Conservation (phyloP, 129 eudicot species). For the Flaveria robusta region DNA sequence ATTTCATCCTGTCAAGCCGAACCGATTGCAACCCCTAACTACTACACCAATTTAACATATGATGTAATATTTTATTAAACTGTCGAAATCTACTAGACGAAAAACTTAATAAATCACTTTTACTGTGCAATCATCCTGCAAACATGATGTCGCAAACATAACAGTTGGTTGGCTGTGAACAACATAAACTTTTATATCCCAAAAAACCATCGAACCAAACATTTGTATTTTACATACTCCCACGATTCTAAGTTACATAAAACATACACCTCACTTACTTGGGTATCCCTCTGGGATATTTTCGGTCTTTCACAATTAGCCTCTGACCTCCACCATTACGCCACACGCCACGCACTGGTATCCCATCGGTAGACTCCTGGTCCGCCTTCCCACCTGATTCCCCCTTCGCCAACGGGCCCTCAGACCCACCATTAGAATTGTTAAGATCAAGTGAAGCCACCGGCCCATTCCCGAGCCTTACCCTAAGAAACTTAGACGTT, state of each 20-base stretch:
- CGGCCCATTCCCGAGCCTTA: constrained; percentile 78
- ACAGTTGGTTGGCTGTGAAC: constrained; percentile 28
- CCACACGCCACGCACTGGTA: constrained; percentile 82
- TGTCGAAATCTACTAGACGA: background rate
- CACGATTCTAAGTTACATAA: background rate
- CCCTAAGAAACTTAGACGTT: constrained; percentile 77
- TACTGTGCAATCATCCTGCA: constrained; percentile 8
- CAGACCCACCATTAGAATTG: constrained; percentile 38
- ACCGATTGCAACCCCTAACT: too few species aligned
- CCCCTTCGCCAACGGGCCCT: background rate
- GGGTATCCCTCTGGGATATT: constrained; percentile 27
- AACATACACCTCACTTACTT: background rate
- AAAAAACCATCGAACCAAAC: constrained; percentile 15
- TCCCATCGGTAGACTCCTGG: constrained; percentile 35
- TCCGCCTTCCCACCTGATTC: constrained; percentile 30
- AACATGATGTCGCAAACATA: background rate
- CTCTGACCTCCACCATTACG: constrained; percentile 82
- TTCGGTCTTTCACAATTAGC: constrained; percentile 49
- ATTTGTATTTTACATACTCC: constrained; percentile 1
- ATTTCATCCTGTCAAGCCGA: too few species aligned
- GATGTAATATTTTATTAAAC: background rate
- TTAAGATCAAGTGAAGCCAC: constrained; percentile 54
- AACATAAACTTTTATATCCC: constrained; percentile 8
- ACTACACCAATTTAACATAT: background rate
- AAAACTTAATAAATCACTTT: background rate